Percentiles rank a stretch among this genome's conserved stretches.
These are phyloP conservation scores for Candida schatavii DNA, from an alignment of 805 yeast species.

Conservation along the genomic window DNA sequence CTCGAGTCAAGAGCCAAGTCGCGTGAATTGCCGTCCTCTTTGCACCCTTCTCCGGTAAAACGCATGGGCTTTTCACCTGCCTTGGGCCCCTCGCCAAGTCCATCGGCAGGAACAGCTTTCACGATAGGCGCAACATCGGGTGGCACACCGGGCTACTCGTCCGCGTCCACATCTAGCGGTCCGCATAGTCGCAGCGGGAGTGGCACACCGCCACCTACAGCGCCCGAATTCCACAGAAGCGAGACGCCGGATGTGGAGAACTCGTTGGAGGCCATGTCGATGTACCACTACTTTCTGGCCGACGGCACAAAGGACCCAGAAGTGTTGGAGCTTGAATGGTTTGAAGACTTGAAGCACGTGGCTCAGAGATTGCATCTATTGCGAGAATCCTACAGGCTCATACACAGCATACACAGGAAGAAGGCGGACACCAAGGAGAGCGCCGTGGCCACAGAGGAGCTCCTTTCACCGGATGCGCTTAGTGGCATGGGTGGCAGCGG, in stretches of 20 bases:
- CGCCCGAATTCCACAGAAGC: not conserved
- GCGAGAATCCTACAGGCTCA: constrained; percentile 24
- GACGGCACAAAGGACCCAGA: not conserved
- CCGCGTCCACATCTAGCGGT: not conserved
- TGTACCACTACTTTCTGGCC: not conserved
- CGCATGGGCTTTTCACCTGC: not conserved
- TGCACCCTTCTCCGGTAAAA: not conserved
- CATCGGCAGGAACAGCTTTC: not conserved
- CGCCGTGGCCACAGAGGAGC: not conserved
- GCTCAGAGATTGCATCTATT: constrained; percentile 26
- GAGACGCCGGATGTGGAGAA: constrained; percentile 2
- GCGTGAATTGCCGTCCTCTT: not conserved
- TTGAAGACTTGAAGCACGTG: constrained; percentile 19
- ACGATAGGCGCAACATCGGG: not conserved
- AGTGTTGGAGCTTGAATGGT: constrained; percentile 22
- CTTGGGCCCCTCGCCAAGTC: not conserved
- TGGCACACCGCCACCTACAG: not conserved
- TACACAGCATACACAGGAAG: constrained; percentile 20
- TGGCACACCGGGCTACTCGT: not conserved
- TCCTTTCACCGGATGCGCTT: not conserved
- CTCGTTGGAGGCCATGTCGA: constrained; percentile 1
- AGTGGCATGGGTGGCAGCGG: too few species aligned
- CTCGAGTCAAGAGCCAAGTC: constrained; percentile 3
- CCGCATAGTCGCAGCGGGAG: not conserved
- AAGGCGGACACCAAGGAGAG: constrained; percentile 5